Evolutionary conservation across 1,284 basidiomycete genomes (phyloP).

Genomic region (Lignosus rhinocerotis): DNA sequence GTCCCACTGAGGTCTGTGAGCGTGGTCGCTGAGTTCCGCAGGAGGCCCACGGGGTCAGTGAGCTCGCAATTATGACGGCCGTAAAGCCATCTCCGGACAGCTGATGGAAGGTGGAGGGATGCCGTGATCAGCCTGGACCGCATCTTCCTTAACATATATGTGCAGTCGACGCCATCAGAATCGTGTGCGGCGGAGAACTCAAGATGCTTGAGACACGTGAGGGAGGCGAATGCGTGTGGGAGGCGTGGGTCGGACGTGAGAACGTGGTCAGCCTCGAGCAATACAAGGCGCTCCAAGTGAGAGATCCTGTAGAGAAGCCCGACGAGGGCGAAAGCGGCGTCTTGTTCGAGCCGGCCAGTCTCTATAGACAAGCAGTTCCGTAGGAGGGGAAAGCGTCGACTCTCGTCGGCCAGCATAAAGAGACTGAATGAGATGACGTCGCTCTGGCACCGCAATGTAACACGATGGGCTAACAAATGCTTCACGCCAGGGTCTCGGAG

Average conservation of each 20-base stretch:
- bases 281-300: not conserved
- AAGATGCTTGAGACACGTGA: slow-evolving; percentile 12
- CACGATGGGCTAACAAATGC: not conserved
- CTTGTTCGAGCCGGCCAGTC: not conserved
- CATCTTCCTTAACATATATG: slow-evolving; percentile 7
- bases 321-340: not conserved
- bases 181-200: slow-evolving; percentile 2
- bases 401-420: slow-evolving; percentile 2
- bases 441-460: not conserved
- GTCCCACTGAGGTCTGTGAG: slow-evolving; percentile 5
- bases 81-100: not conserved
- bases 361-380: not conserved
- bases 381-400: slow-evolving; percentile 4
- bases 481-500: not conserved
- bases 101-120: slow-evolving; percentile 2
- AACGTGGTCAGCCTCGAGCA: slow-evolving; percentile 3
- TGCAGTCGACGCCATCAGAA: slow-evolving; percentile 4
- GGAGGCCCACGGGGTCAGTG: slow-evolving; percentile 3
- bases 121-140: slow-evolving; percentile 2
- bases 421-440: slow-evolving; percentile 1
- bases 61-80: slow-evolving; percentile 3
- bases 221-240: slow-evolving; percentile 4
- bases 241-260: slow-evolving; percentile 9
- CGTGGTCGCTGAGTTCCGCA: slow-evolving; percentile 2
- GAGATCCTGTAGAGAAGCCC: slow-evolving; percentile 1